Base-by-base conservation (phyloP, 257 asterid genomes). In the Fraxinus cuspidata region DNA sequence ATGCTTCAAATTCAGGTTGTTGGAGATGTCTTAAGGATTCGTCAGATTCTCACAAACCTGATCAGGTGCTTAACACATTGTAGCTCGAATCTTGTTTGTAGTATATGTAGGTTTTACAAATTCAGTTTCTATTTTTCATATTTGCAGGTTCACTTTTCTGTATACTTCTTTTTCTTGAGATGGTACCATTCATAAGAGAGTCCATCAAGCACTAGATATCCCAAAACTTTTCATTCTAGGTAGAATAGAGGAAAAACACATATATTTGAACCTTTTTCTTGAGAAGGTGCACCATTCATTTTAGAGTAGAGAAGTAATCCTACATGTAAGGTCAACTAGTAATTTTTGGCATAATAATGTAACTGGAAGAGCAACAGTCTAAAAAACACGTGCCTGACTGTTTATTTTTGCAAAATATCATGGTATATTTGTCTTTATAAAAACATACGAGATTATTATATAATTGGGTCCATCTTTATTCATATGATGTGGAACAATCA, bases 21-120 rank as follows among this genome's bases (percentile, higher is more conserved):
- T 18, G 97, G 97, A 65, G 98, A 94, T 83, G 98, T 94, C 47
- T 79, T 92, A 71, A 85, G 98, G 88, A 91, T 94, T 84, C 97
- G 98, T 63, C 98, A 94, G 82, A 94, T 94, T 47, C 94, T 94
- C 66, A 94, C 98, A 31, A 94, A 94, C 86, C 85, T 94, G 88
- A 87, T 94, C 84, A 94, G 98, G 98, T 94, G 87, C 77, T 56
- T 72, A 73, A 13, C 53, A 37, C 58, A 2, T 3, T 31, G 16
- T 70, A 34, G 71, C 47, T 44, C 71, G 65, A 76, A 40, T 66
- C 19, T 74, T 56, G 63, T 21, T 56, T 19, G 21, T 23, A 29
- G 34, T 31, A 15, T 12, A n/a, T 1, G 18, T 70, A 37, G 27
- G 74, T 70, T 70, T 19, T 53, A 19, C 23, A 11, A 40, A 1